These are phyloP conservation scores for Crithidia sp. DNA, from an alignment of 208 protist species.

Conservation along the genomic window DNA sequence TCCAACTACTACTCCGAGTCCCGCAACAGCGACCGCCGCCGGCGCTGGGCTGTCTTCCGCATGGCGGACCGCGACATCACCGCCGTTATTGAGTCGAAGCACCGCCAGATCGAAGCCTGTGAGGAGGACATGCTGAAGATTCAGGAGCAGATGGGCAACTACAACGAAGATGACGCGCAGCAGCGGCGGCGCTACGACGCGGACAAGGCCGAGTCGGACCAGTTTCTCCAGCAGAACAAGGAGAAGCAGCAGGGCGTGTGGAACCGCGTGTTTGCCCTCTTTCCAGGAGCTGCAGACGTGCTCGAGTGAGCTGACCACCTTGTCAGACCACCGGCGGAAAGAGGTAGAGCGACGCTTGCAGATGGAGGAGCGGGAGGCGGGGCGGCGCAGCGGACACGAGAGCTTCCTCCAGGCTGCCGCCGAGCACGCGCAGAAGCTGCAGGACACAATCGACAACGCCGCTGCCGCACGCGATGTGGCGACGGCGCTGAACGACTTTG, in stretches of 20 bases:
- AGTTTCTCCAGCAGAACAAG: slow-evolving; percentile 88
- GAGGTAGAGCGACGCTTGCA: slow-evolving; percentile 81
- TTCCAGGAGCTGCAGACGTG: slow-evolving; percentile 75
- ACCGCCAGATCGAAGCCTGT: slow-evolving; percentile 86
- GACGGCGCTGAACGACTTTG: slow-evolving; percentile 86
- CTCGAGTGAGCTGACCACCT: slow-evolving; percentile 63
- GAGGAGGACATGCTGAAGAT: slow-evolving; percentile 90
- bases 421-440: slow-evolving; percentile 73
- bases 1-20: slow-evolving; percentile 80
- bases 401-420: slow-evolving; percentile 75
- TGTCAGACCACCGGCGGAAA: slow-evolving; percentile 66
- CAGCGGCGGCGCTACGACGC: slow-evolving; percentile 86
- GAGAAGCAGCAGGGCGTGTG: slow-evolving; percentile 90
- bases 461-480: slow-evolving; percentile 74
- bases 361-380: slow-evolving; percentile 87
- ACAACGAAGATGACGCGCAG: slow-evolving; percentile 78
- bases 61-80: slow-evolving; percentile 91
- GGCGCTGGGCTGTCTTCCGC: slow-evolving; percentile 92
- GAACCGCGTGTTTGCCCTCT: slow-evolving; percentile 86
- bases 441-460: slow-evolving; percentile 87
- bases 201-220: slow-evolving; percentile 72
- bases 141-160: slow-evolving; percentile 85
- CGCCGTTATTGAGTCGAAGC: slow-evolving; percentile 87
- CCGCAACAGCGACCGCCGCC: slow-evolving; percentile 72
- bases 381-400: slow-evolving; percentile 80